Conservation (phyloP, 2,329 filamentous ascomycete species). For the Aspergillus costaricaensis region DNA sequence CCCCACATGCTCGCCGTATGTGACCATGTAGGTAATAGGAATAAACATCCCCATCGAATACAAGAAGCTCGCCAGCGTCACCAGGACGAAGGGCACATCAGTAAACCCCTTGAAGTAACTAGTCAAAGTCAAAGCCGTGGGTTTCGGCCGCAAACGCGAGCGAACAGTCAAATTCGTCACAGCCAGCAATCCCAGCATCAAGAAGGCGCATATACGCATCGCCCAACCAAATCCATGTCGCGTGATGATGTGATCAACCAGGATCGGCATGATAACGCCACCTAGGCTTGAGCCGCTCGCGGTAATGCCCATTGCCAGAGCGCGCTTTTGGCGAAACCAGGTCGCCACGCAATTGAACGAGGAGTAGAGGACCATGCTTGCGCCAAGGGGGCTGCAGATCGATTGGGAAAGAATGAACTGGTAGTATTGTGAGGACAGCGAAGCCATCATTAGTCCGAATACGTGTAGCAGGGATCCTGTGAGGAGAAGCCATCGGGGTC, state of each 20-base stretch:
- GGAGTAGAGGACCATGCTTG: constrained; percentile 21
- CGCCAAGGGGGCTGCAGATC: constrained; percentile 52
- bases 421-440: constrained; percentile 41
- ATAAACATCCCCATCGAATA: constrained; percentile 22
- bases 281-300: constrained; percentile 56
- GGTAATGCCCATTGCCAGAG: constrained; percentile 54
- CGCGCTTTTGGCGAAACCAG: constrained; percentile 56
- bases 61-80: constrained; percentile 10
- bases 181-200: constrained; percentile 58
- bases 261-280: constrained; percentile 61
- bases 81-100: constrained; percentile 3
- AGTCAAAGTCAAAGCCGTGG: background rate
- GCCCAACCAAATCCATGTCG: constrained; percentile 55
- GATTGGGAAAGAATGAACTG: constrained; percentile 57
- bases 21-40: constrained; percentile 11
- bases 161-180: constrained; percentile 54
- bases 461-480: constrained; percentile 54
- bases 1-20: background rate
- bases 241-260: constrained; percentile 55
- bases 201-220: constrained; percentile 55
- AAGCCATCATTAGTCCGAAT: constrained; percentile 56
- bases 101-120: no score
- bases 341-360: constrained; percentile 35
- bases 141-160: constrained; percentile 32
- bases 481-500: constrained; percentile 56